These are phyloP conservation scores for Cicer arietinum DNA, from an alignment of 306 rosid species.

Conservation along the genomic window DNA sequence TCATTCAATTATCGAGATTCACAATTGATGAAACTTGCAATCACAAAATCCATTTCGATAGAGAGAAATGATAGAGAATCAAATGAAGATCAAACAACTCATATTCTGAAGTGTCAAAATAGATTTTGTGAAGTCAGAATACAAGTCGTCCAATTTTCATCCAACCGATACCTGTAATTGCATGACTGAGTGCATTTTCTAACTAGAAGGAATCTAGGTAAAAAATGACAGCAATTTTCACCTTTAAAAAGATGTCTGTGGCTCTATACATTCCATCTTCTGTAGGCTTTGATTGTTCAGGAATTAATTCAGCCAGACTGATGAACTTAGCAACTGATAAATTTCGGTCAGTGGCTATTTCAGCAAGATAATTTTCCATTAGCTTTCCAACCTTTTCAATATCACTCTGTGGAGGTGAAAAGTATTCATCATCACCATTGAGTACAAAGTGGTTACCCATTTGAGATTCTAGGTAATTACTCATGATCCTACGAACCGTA, in stretches of 20 bases:
- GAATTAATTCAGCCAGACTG: slow-evolving; percentile 77
- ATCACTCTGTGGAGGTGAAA: slow-evolving; percentile 63
- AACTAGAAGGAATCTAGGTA: background rate
- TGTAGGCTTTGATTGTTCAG: slow-evolving; percentile 77
- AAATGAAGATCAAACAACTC: too few species aligned
- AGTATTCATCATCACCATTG: slow-evolving; percentile 57
- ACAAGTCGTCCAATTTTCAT: background rate
- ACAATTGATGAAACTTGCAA: too few species aligned
- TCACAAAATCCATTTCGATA: too few species aligned
- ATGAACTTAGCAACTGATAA: slow-evolving; percentile 71
- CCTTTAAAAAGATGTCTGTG: slow-evolving; percentile 93
- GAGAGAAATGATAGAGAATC: background rate
- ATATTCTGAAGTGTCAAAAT: background rate
- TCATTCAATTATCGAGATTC: too few species aligned
- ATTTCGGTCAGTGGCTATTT: slow-evolving; percentile 80
- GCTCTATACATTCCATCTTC: slow-evolving; percentile 97
- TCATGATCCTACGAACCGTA: slow-evolving; percentile 75
- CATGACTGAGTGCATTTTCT: background rate
- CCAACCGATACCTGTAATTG: background rate
- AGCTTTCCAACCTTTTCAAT: slow-evolving; percentile 73
- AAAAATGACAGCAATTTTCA: slow-evolving; percentile 41
- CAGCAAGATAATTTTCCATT: slow-evolving; percentile 86
- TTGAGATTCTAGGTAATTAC: slow-evolving; percentile 67
- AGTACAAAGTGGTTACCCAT: slow-evolving; percentile 46
- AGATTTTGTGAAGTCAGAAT: background rate